These are phyloP conservation scores for Cystobasidium slooffiae DNA, from an alignment of 1,284 basidiomycete genomes.

Conservation along the genomic window DNA sequence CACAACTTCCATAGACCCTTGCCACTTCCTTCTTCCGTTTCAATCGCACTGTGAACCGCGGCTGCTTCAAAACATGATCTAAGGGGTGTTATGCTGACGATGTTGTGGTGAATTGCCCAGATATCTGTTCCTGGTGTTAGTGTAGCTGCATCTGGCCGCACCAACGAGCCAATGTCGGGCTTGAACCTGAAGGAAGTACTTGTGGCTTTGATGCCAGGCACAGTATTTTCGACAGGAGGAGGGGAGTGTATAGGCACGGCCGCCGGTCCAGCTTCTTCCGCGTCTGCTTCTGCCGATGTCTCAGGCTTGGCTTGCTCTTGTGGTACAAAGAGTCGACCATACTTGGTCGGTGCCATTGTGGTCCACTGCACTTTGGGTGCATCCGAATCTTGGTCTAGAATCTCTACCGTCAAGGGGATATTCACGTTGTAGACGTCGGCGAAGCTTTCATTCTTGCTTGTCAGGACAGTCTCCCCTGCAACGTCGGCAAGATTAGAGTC, in stretches of 20 bases:
- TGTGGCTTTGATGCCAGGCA: slow-evolving; percentile 7
- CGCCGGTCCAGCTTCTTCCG: slow-evolving; percentile 49
- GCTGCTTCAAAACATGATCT: slow-evolving; percentile 69
- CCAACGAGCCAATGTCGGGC: slow-evolving; percentile 72
- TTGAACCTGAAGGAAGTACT: slow-evolving; percentile 70
- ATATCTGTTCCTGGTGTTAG: slow-evolving; percentile 78
- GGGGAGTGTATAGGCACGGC: slow-evolving; percentile 23
- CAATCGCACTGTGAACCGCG: slow-evolving; percentile 24
- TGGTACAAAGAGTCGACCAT: slow-evolving; percentile 68
- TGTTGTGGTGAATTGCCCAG: slow-evolving; percentile 73
- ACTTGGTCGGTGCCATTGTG: slow-evolving; percentile 73
- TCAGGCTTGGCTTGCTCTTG: slow-evolving; percentile 47
- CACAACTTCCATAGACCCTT: slow-evolving; percentile 43
- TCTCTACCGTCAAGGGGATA: slow-evolving; percentile 67
- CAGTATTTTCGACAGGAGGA: neutral
- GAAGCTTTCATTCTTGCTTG: slow-evolving; percentile 66
- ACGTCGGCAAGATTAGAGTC: slow-evolving; percentile 24
- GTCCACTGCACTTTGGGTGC: slow-evolving; percentile 73
- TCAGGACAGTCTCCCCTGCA: slow-evolving; percentile 42
- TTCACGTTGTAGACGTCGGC: slow-evolving; percentile 81
- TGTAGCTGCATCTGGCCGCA: slow-evolving; percentile 65
- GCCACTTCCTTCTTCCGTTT: slow-evolving; percentile 25
- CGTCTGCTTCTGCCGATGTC: slow-evolving; percentile 51
- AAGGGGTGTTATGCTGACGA: slow-evolving; percentile 73
- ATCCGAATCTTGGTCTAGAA: slow-evolving; percentile 61